Evolutionary conservation across 129 eudicot species (phyloP).

Genomic region (Cynara cardunculus): DNA sequence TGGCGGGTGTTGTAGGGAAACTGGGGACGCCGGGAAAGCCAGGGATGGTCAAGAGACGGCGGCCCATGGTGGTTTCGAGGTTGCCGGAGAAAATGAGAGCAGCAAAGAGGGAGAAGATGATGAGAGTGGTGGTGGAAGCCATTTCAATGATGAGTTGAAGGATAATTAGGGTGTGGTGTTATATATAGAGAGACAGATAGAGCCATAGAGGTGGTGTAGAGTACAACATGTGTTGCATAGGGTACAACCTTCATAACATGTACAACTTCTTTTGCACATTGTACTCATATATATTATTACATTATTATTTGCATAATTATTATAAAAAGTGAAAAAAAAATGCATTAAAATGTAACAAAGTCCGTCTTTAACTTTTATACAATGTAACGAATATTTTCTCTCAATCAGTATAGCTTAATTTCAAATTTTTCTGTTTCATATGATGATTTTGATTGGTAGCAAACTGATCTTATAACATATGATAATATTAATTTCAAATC

Average conservation of each 20-base stretch:
- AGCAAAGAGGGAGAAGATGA: constrained; percentile 22
- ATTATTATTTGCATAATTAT: neutral
- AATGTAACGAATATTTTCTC: too few species aligned
- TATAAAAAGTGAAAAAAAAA: too few species aligned
- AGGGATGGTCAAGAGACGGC: constrained; percentile 26
- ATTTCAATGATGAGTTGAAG: constrained; percentile 7
- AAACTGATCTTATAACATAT: too few species aligned
- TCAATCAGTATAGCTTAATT: too few species aligned
- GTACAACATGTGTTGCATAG: neutral
- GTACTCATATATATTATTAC: neutral
- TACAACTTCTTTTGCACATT: neutral
- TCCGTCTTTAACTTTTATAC: too few species aligned
- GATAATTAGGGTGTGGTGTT: neutral
- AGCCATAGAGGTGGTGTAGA: neutral
- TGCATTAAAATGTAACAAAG: neutral
- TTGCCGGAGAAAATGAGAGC: constrained; percentile 14
- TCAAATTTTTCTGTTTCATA: too few species aligned
- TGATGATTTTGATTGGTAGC: too few species aligned
- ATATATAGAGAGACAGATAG: neutral
- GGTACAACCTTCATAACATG: neutral
- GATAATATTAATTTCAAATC: too few species aligned
- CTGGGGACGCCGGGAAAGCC: constrained; percentile 19
- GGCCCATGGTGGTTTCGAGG: constrained; percentile 19
- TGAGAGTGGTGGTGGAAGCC: constrained; percentile 15
- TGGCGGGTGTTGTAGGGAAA: neutral